Evolutionary conservation across 2,329 filamentous ascomycete genomes (phyloP).

Genomic region (Cercospora canescens): DNA sequence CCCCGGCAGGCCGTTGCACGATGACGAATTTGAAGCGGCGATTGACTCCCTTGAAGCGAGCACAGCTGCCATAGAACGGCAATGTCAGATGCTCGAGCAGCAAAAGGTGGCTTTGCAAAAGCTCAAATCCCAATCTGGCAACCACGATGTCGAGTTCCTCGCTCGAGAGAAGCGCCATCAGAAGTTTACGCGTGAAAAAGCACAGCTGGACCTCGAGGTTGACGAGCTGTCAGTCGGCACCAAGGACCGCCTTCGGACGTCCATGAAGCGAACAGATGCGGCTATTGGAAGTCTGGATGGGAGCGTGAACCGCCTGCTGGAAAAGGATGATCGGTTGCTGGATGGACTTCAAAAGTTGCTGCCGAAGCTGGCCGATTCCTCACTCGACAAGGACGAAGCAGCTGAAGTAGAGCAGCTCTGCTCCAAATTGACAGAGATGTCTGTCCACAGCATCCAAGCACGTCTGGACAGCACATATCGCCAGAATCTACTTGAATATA

Average conservation of each 20-base stretch:
- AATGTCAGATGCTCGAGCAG: slow-evolving; percentile 60
- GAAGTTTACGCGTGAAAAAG: slow-evolving; percentile 40
- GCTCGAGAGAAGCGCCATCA: slow-evolving; percentile 20
- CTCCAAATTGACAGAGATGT: slow-evolving; percentile 42
- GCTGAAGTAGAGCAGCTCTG: slow-evolving; percentile 60
- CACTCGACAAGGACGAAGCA: slow-evolving; percentile 47
- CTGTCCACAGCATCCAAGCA: slow-evolving; percentile 43
- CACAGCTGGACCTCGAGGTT: slow-evolving; percentile 42
- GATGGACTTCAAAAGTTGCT: slow-evolving; percentile 66
- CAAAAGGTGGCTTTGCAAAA: slow-evolving; percentile 64
- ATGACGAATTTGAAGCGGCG: slow-evolving; percentile 61
- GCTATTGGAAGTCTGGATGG: slow-evolving; percentile 50
- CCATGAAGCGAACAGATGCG: slow-evolving; percentile 51
- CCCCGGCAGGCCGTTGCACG: slow-evolving; percentile 51
- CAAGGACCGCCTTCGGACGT: slow-evolving; percentile 37
- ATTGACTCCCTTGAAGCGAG: slow-evolving; percentile 65
- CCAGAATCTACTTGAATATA: slow-evolving; percentile 13
- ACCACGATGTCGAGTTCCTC: background rate
- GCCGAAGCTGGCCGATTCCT: slow-evolving; percentile 54
- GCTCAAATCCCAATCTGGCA: slow-evolving; percentile 46
- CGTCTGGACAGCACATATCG: slow-evolving; percentile 54
- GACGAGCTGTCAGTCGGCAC: slow-evolving; percentile 33
- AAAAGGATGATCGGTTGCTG: slow-evolving; percentile 63
- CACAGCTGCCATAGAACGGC: slow-evolving; percentile 63
- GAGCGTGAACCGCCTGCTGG: slow-evolving; percentile 50